A percentile compares a stretch with the other conserved stretches of the same genome.
phyloP scores from a whole-genome alignment of 2,329 filamentous ascomycete genomes.

The Diaporthe aspalathi region DNA sequence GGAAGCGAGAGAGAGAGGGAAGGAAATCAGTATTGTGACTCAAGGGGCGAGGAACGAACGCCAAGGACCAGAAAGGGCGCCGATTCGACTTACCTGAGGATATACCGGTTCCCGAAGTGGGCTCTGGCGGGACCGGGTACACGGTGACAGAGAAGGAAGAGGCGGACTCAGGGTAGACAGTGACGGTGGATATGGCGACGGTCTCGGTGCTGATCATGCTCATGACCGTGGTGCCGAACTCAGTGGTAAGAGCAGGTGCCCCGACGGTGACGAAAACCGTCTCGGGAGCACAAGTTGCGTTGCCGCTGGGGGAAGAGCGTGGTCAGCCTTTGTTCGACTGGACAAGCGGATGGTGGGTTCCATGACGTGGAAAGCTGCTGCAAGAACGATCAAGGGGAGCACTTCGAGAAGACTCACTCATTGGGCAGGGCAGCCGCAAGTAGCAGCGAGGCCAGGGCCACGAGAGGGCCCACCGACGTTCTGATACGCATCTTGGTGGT shows the following conservation, averaged over 20 bases:
- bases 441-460: slow-evolving; percentile 50
- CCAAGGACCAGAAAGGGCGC: slow-evolving; percentile 21
- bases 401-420: slow-evolving; percentile 46
- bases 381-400: not conserved
- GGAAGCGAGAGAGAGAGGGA: too few relatives aligned
- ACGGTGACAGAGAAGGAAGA: slow-evolving; percentile 17
- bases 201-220: slow-evolving; percentile 40
- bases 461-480: slow-evolving; percentile 50
- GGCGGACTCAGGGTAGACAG: slow-evolving; percentile 37
- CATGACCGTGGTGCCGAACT: slow-evolving; percentile 33
- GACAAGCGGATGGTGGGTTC: slow-evolving; percentile 36
- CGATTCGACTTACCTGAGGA: slow-evolving; percentile 36
- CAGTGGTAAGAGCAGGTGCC: slow-evolving; percentile 38
- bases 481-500: slow-evolving; percentile 53
- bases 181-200: slow-evolving; percentile 41
- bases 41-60: not conserved
- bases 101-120: slow-evolving; percentile 7
- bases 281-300: slow-evolving; percentile 54
- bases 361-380: slow-evolving; percentile 33
- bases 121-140: slow-evolving; percentile 10
- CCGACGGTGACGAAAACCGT: slow-evolving; percentile 63
- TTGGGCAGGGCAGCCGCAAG: slow-evolving; percentile 49
- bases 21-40: not conserved
- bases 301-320: slow-evolving; percentile 8
- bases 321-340: slow-evolving; percentile 35